A percentile compares a stretch with the other conserved stretches of the same genome.
These are phyloP conservation scores for Penicillium sp. DNA, from an alignment of 2,329 filamentous ascomycete species.

Conservation along the genomic window DNA sequence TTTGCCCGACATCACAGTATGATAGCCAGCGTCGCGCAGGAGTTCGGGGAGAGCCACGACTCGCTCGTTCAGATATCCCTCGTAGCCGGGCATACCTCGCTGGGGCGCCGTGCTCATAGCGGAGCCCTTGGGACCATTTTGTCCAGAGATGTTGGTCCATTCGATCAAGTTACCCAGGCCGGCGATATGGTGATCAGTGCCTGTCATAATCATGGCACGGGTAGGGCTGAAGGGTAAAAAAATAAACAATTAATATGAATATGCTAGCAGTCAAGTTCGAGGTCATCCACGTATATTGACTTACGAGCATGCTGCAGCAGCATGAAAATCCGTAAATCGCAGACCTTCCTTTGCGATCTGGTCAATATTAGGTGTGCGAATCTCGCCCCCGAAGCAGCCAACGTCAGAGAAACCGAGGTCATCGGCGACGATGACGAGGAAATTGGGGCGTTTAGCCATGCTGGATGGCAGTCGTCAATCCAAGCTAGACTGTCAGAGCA, in stretches of 20 bases:
- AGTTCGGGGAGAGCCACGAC: slow-evolving; percentile 64
- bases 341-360: slow-evolving; percentile 57
- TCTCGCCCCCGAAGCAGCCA: slow-evolving; percentile 63
- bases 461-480: neutral
- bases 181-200: slow-evolving; percentile 61
- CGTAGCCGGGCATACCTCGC: slow-evolving; percentile 63
- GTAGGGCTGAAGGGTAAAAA: slow-evolving; percentile 48
- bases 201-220: slow-evolving; percentile 68
- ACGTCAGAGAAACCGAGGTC: slow-evolving; percentile 65
- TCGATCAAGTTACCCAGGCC: slow-evolving; percentile 63
- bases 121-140: slow-evolving; percentile 57
- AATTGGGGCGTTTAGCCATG: slow-evolving; percentile 58
- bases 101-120: slow-evolving; percentile 58
- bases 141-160: slow-evolving; percentile 59
- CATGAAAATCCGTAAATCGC: slow-evolving; percentile 67
- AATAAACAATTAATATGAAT: neutral
- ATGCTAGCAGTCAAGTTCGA: neutral
- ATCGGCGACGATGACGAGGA: slow-evolving; percentile 62
- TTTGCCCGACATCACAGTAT: slow-evolving; percentile 65
- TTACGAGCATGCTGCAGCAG: slow-evolving; percentile 64
- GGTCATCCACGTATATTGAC: neutral
- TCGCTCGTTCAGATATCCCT: slow-evolving; percentile 65
- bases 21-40: slow-evolving; percentile 61
- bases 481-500: neutral
- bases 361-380: slow-evolving; percentile 63